Evolutionary conservation across 1,284 basidiomycete genomes (phyloP), one percentile per base, ranked within the genome.

Genomic region (Malassezia japonica): DNA sequence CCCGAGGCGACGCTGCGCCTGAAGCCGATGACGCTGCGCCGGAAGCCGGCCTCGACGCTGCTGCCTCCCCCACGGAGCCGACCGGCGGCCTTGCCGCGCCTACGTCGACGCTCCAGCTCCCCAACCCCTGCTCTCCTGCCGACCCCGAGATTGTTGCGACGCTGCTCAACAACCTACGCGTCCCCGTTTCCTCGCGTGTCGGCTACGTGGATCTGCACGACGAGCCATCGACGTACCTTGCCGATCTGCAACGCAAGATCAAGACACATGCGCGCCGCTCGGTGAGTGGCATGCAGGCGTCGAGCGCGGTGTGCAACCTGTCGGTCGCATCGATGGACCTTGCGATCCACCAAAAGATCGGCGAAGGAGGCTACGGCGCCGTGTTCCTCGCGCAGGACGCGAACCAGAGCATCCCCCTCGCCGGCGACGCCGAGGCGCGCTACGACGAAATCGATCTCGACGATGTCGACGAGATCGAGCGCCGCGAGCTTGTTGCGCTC

Each of bases 331-430:
- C 46, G 8, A 33, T 51, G 40, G 36, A 36, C 27, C 88, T 85
- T 65, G 79, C 79, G 45, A 80, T 96, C 8, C 76, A 78, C 5
- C 84, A 84, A 57, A 96, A 96, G 74, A 79, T 99, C 20, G 94
- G 94, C 5, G 92, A 99, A 76, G 94, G 94, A 6, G 90, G 90
- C 0, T 99, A 90, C 64, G 94, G 92, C 0, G 82, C 85, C 2
- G 94, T 98, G 9, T 99, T 94, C 76, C 81, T 73, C 6, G 88
- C 84, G 4, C 71, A 76, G 28, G 77, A 79, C 49, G 54, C 75
- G 8, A 67, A 68, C 6, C 69, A 65, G 15, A 39, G 37, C 15
- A 50, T 56, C 4, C 46, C 50, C 12, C 21, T 46, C 15, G 31
- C 49, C 15, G 48, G 52, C 13, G 52, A 60, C 9, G 51, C 48